Evolutionary conservation across 306 rosid species (phyloP).

Genomic region (Gillenia trifoliata): DNA sequence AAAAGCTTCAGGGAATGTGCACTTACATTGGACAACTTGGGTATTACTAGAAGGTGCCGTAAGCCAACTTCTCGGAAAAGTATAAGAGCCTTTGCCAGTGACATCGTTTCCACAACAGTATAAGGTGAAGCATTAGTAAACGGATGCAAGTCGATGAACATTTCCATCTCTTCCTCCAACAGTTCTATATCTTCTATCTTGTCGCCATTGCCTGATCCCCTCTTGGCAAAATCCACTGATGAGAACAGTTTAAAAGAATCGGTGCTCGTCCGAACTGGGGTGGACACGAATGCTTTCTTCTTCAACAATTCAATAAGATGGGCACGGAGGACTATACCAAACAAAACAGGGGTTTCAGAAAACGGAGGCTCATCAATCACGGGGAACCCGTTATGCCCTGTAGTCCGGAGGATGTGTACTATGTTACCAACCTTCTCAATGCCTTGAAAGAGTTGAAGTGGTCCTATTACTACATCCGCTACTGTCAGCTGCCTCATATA

Average conservation of each 20-base stretch:
- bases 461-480: slow-evolving; percentile 72
- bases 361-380: slow-evolving; percentile 73
- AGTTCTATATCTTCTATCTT: slow-evolving; percentile 54
- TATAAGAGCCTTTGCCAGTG: slow-evolving; percentile 73
- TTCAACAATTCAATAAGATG: slow-evolving; percentile 74
- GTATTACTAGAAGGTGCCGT: slow-evolving; percentile 86
- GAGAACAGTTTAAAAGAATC: slow-evolving; percentile 42
- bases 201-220: slow-evolving; percentile 45
- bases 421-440: slow-evolving; percentile 77
- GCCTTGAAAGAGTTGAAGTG: slow-evolving; percentile 74
- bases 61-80: slow-evolving; percentile 82
- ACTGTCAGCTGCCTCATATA: slow-evolving; percentile 89
- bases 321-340: slow-evolving; percentile 71
- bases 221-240: slow-evolving; percentile 66
- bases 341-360: slow-evolving; percentile 54
- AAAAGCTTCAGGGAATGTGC: not conserved
- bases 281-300: slow-evolving; percentile 56
- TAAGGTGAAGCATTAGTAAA: slow-evolving; percentile 83
- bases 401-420: slow-evolving; percentile 54
- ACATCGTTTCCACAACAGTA: slow-evolving; percentile 90
- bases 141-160: slow-evolving; percentile 87
- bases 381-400: slow-evolving; percentile 88
- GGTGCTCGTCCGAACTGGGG: slow-evolving; percentile 27
- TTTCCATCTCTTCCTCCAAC: slow-evolving; percentile 74
- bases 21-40: slow-evolving; percentile 79